Conservation (phyloP, 768 basidiomycete species). For the Pulveroboletus frians region DNA sequence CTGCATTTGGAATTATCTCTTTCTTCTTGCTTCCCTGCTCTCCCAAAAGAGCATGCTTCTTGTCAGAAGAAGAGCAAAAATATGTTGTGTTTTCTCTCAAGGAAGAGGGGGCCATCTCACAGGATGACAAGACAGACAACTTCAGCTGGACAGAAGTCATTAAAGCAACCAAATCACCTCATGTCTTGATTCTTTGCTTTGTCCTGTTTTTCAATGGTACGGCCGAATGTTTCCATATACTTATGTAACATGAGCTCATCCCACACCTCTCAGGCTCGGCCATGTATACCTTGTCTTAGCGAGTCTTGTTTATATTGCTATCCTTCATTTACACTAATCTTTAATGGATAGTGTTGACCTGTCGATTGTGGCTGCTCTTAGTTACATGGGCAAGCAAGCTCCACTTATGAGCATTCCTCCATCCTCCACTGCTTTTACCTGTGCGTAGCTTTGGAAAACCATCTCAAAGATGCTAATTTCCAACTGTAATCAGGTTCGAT, state of each 20-base stretch:
- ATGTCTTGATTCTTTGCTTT: conserved; percentile 48
- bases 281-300: conserved; percentile 21
- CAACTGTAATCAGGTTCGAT: conserved; percentile 30
- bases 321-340: conserved; percentile 31
- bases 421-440: conserved; percentile 44
- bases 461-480: neutral
- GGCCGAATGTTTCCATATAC: conserved; percentile 6
- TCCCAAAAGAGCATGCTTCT: conserved; percentile 43
- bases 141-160: conserved; percentile 58
- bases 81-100: conserved; percentile 34
- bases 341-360: conserved; percentile 54
- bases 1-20: conserved; percentile 47
- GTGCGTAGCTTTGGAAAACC: conserved; percentile 27
- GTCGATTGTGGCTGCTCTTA: conserved; percentile 60
- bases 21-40: conserved; percentile 47
- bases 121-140: conserved; percentile 39
- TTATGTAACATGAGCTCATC: neutral
- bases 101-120: conserved; percentile 28
- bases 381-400: conserved; percentile 47
- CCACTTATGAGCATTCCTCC: conserved; percentile 63
- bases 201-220: conserved; percentile 51
- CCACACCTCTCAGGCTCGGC: conserved; percentile 14
- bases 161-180: conserved; percentile 45
- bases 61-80: conserved; percentile 46
- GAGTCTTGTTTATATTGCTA: conserved; percentile 17